Conservation (phyloP, 306 rosid species). For the Cyamopsis tetragonoloba region DNA sequence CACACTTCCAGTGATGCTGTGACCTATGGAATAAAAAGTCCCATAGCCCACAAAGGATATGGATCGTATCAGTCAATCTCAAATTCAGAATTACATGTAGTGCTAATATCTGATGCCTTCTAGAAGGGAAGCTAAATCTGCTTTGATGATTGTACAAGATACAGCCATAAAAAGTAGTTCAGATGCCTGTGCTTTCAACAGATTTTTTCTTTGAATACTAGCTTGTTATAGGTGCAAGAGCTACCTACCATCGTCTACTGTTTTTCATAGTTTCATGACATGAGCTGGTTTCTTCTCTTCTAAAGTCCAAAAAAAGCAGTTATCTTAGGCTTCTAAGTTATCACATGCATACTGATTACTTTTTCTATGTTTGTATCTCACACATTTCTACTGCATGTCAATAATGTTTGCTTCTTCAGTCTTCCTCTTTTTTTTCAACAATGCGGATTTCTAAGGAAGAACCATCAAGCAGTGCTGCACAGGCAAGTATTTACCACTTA, state of each 20-base stretch:
- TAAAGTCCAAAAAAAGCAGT: not conserved
- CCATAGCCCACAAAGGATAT: too few species aligned
- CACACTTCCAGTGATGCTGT: too few species aligned
- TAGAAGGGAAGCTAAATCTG: slow-evolving; percentile 14
- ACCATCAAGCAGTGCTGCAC: slow-evolving; percentile 42
- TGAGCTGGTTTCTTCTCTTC: slow-evolving; percentile 12
- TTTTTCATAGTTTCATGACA: not conserved
- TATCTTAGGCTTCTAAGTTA: slow-evolving; percentile 1
- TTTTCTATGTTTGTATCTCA: slow-evolving; percentile 20
- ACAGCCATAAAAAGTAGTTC: slow-evolving; percentile 5
- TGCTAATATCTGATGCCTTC: not conserved
- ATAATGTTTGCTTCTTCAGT: slow-evolving; percentile 16
- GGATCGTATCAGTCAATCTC: too few species aligned
- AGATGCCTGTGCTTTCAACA: not conserved
- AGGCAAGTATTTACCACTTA: slow-evolving; percentile 47
- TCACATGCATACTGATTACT: not conserved
- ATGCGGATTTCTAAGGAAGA: slow-evolving; percentile 70
- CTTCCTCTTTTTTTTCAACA: slow-evolving; percentile 32
- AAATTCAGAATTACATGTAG: not conserved
- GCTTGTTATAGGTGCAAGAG: slow-evolving; percentile 16
- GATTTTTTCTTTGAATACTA: not conserved
- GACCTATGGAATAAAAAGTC: too few species aligned
- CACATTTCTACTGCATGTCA: slow-evolving; percentile 14
- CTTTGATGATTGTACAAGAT: not conserved
- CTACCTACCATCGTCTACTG: slow-evolving; percentile 8